Conservation (phyloP, 140 eudicot species). For the Cichorium intybus region DNA sequence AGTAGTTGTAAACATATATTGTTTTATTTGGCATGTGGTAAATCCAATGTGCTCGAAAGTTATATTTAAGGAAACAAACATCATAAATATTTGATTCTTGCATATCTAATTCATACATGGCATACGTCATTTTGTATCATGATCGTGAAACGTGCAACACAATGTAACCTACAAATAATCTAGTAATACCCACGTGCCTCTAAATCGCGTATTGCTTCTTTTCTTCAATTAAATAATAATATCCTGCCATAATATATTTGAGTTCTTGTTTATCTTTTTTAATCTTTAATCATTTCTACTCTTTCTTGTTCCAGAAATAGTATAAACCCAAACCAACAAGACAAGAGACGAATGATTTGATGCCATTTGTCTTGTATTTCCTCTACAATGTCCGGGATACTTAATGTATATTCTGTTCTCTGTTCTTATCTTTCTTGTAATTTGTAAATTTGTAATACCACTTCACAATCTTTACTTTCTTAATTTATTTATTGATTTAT, state of each 20-base stretch:
- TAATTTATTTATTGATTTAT: constrained; percentile 6
- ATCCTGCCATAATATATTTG: not conserved
- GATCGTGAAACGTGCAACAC: constrained; percentile 6
- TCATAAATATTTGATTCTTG: constrained; percentile 2
- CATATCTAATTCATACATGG: constrained; percentile 1
- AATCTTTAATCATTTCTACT: not conserved
- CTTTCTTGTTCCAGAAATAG: constrained; percentile 23
- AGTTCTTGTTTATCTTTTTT: constrained; percentile 6
- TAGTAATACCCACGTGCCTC: constrained; percentile 7
- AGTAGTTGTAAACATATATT: constrained; percentile 1
- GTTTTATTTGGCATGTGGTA: not conserved
- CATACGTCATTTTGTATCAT: constrained; percentile 9
- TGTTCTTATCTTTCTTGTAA: not conserved
- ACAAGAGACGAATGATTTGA: constrained; percentile 31
- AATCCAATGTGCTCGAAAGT: not conserved
- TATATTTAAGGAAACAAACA: not conserved
- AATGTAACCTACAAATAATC: constrained; percentile 6
- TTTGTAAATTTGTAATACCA: not conserved
- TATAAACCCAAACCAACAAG: constrained; percentile 7
- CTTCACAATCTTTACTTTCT: not conserved
- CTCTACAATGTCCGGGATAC: constrained; percentile 63
- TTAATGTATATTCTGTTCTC: constrained; percentile 40
- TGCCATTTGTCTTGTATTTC: constrained; percentile 36
- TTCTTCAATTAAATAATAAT: not conserved
- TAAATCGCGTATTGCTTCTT: not conserved